Evolutionary conservation across 148 eudicot species (phyloP).

Genomic region (Cornus controversa): DNA sequence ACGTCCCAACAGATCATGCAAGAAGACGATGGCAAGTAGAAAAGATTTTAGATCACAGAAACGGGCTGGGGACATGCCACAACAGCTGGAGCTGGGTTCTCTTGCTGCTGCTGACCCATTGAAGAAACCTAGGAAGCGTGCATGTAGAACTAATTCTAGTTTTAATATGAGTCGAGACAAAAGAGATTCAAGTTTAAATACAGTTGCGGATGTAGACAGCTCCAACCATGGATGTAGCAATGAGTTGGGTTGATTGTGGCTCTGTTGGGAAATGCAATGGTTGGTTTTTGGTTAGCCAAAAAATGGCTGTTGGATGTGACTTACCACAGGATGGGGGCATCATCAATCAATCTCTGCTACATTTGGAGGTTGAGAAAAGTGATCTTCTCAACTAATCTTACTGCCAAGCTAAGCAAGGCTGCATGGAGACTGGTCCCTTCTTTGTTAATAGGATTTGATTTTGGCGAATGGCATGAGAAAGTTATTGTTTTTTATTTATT

Average conservation of each 20-base stretch:
- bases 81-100: slow-evolving; percentile 19
- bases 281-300: neutral
- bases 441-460: neutral
- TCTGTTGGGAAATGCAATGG: neutral
- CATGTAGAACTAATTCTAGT: slow-evolving; percentile 15
- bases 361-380: neutral
- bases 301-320: neutral
- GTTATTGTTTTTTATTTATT: no score
- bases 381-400: neutral
- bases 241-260: neutral
- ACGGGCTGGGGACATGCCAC: neutral
- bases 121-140: slow-evolving; percentile 33
- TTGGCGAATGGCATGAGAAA: neutral
- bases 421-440: neutral
- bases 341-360: neutral
- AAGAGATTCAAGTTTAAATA: slow-evolving; percentile 6
- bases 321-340: neutral
- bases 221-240: neutral
- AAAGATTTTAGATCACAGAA: slow-evolving; percentile 11
- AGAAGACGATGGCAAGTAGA: slow-evolving; percentile 14
- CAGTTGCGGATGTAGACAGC: neutral
- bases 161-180: neutral
- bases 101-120: slow-evolving; percentile 14
- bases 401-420: neutral
- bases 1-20: slow-evolving; percentile 28